Percentiles rank a stretch among this genome's conserved stretches.
These are phyloP conservation scores for Clarireedia hainanense DNA, from an alignment of 2,329 filamentous ascomycete species.

Conservation along the genomic window DNA sequence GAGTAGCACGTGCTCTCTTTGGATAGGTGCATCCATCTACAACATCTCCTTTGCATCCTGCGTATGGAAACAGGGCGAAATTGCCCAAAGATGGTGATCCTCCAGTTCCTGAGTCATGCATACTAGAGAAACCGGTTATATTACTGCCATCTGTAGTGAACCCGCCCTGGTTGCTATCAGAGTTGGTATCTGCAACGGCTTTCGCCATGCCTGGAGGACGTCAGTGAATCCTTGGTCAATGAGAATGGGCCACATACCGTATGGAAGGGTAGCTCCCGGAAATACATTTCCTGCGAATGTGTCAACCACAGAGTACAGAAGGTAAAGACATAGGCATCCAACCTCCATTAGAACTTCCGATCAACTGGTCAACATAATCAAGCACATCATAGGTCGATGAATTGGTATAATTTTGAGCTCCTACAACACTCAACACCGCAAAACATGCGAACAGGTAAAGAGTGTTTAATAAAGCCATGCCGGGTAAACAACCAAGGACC, in stretches of 20 bases:
- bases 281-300: constrained; percentile 39
- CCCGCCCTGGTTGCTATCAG: constrained; percentile 46
- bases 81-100: constrained; percentile 58
- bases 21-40: constrained; percentile 55
- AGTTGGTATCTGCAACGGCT: constrained; percentile 46
- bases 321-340: not conserved
- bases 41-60: constrained; percentile 51
- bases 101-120: constrained; percentile 40
- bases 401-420: constrained; percentile 14
- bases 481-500: not conserved
- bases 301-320: not conserved
- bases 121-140: constrained; percentile 26
- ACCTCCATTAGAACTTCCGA: constrained; percentile 47
- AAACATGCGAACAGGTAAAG: not conserved
- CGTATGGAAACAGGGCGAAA: constrained; percentile 64
- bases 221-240: not conserved
- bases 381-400: constrained; percentile 30
- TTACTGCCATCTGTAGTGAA: constrained; percentile 41
- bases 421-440: not conserved
- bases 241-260: constrained; percentile 27
- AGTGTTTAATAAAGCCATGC: constrained; percentile 10
- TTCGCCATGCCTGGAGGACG: constrained; percentile 36
- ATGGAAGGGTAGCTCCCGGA: constrained; percentile 46
- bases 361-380: constrained; percentile 41
- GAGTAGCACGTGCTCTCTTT: constrained; percentile 36